These are phyloP conservation scores for Myochromella boudieri DNA, from an alignment of 768 basidiomycete genomes.

Conservation along the genomic window DNA sequence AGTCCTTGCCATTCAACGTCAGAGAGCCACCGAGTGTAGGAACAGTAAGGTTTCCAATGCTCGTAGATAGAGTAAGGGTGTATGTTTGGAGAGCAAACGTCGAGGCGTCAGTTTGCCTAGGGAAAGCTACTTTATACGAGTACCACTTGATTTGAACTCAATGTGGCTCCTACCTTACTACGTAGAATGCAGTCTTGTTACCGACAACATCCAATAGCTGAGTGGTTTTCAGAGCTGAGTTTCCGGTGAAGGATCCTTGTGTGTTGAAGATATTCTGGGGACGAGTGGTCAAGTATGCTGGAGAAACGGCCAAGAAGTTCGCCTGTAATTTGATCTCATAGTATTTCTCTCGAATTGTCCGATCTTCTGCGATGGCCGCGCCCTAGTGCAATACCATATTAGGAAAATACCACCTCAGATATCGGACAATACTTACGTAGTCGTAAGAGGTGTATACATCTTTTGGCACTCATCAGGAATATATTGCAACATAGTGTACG, in stretches of 20 bases:
- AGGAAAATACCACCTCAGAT: not conserved
- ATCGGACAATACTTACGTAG: constrained; percentile 28
- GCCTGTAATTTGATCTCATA: constrained; percentile 54
- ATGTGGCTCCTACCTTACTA: constrained; percentile 45
- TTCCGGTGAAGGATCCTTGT: constrained; percentile 48
- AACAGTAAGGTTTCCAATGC: constrained; percentile 39
- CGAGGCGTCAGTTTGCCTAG: constrained; percentile 41
- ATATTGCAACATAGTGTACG: too few relatives aligned
- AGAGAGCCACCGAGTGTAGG: constrained; percentile 44
- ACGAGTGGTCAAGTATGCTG: constrained; percentile 47
- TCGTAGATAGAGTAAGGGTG: constrained; percentile 42
- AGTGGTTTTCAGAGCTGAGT: constrained; percentile 47
- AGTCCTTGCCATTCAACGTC: constrained; percentile 49
- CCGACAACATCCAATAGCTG: constrained; percentile 48
- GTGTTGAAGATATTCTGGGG: constrained; percentile 40
- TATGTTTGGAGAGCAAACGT: constrained; percentile 38
- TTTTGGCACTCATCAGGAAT: too few relatives aligned
- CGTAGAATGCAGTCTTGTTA: constrained; percentile 46
- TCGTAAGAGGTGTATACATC: constrained; percentile 47
- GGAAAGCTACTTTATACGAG: not conserved
- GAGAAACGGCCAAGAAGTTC: constrained; percentile 49
- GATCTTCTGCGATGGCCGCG: constrained; percentile 49
- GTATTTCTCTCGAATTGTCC: constrained; percentile 52
- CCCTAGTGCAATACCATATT: constrained; percentile 30
- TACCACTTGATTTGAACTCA: not conserved